Evolutionary conservation across 2,329 filamentous ascomycete species (phyloP).

Genomic region (Metarhizium guizhouense): DNA sequence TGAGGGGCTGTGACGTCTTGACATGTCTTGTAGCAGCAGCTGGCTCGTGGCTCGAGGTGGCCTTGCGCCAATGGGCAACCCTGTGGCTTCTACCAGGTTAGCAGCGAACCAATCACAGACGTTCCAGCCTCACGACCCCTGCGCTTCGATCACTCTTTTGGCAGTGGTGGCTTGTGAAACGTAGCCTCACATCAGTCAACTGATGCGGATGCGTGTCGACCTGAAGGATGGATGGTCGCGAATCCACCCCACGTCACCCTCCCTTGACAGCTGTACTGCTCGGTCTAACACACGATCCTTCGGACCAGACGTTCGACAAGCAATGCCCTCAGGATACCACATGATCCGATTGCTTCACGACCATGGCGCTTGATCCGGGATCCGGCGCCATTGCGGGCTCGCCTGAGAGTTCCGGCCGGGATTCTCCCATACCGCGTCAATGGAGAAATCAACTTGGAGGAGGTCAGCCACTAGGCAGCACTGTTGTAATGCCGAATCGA

Average conservation of each 20-base stretch:
- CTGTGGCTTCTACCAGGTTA: no score
- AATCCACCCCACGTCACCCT: slow-evolving; percentile 2
- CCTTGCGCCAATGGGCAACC: not conserved
- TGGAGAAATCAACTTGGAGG: slow-evolving; percentile 70
- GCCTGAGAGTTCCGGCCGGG: slow-evolving; percentile 75
- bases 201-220: not conserved
- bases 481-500: slow-evolving; percentile 3
- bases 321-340: slow-evolving; percentile 2
- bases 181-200: slow-evolving; percentile 10
- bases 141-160: not conserved
- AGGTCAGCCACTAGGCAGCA: slow-evolving; percentile 43
- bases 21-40: not conserved
- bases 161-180: slow-evolving; percentile 8
- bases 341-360: slow-evolving; percentile 16
- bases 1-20: no score
- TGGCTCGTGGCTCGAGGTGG: not conserved
- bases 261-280: not conserved
- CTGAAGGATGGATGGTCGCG: not conserved
- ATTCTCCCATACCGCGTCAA: slow-evolving; percentile 65
- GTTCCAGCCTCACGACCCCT: not conserved
- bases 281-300: not conserved
- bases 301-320: slow-evolving; percentile 1
- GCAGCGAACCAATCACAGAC: not conserved
- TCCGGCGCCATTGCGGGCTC: slow-evolving; percentile 53
- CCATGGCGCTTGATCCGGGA: slow-evolving; percentile 57